A percentile compares a stretch with the other conserved stretches of the same genome.
Evolutionary conservation across 495 filamentous ascomycete genomes (phyloP).

Genomic region (Penicillium ochrochloron): DNA sequence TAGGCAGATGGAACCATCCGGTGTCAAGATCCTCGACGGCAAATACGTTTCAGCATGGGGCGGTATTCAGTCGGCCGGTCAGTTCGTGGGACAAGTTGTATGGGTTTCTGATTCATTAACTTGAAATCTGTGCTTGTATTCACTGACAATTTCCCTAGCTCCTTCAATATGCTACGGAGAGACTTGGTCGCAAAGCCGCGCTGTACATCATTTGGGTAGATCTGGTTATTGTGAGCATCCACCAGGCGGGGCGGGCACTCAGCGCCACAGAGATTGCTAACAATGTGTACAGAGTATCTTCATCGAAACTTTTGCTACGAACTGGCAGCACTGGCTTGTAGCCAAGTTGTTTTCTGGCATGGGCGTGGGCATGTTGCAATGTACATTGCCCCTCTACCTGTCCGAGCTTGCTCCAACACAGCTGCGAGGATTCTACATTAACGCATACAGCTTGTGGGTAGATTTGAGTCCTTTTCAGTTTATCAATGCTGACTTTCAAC

Average conservation of each 20-base stretch:
- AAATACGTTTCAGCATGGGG: slow-evolving; percentile 48
- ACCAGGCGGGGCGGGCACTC: background rate
- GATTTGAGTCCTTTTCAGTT: background rate
- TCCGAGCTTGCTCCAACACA: slow-evolving; percentile 47
- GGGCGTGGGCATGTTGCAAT: slow-evolving; percentile 49
- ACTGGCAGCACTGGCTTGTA: slow-evolving; percentile 46
- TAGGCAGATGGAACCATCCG: slow-evolving; percentile 35
- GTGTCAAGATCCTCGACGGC: slow-evolving; percentile 36
- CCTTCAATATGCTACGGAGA: slow-evolving; percentile 39
- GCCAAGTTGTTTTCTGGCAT: slow-evolving; percentile 48
- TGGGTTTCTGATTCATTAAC: background rate
- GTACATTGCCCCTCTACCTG: slow-evolving; percentile 47
- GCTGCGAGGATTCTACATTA: slow-evolving; percentile 45
- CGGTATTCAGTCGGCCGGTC: slow-evolving; percentile 46
- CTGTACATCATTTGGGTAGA: slow-evolving; percentile 39
- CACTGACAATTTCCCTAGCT: slow-evolving; percentile 22
- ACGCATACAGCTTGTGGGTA: slow-evolving; percentile 43
- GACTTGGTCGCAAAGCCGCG: slow-evolving; percentile 38
- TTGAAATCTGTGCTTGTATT: background rate
- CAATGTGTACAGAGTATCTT: slow-evolving; percentile 35
- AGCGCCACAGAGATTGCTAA: background rate
- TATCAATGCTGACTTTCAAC: slow-evolving; percentile 5
- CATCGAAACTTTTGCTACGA: slow-evolving; percentile 42
- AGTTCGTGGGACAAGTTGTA: slow-evolving; percentile 41
- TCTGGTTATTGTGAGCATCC: slow-evolving; percentile 22